Conservation (phyloP, 768 basidiomycete genomes). For the Rhizopogon salebrosus region DNA sequence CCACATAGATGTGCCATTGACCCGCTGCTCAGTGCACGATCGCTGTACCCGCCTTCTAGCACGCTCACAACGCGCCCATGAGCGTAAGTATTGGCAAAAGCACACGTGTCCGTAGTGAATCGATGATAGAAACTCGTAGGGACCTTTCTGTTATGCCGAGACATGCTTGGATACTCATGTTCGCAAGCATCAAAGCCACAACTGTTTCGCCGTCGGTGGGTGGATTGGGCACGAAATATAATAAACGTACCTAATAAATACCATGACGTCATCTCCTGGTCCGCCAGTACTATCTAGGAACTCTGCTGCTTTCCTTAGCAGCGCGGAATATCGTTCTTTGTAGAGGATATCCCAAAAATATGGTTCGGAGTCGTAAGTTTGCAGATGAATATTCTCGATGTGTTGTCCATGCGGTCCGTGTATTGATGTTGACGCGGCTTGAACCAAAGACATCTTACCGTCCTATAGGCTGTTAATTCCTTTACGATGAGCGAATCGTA, state of each 20-base stretch:
- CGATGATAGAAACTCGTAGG: slow-evolving; percentile 82
- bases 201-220: slow-evolving; percentile 31
- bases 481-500: not conserved
- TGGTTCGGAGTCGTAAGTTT: slow-evolving; percentile 61
- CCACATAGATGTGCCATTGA: slow-evolving; percentile 79
- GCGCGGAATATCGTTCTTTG: slow-evolving; percentile 48
- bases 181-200: slow-evolving; percentile 95
- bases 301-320: slow-evolving; percentile 62
- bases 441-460: slow-evolving; percentile 69
- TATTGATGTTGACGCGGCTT: slow-evolving; percentile 81
- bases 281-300: slow-evolving; percentile 69
- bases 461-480: slow-evolving; percentile 48
- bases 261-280: slow-evolving; percentile 61
- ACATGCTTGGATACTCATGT: slow-evolving; percentile 89
- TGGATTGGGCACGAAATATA: not conserved
- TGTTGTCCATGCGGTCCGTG: slow-evolving; percentile 81
- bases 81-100: slow-evolving; percentile 61
- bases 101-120: slow-evolving; percentile 69
- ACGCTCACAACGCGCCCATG: slow-evolving; percentile 76
- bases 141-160: slow-evolving; percentile 84
- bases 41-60: slow-evolving; percentile 93
- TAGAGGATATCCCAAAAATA: slow-evolving; percentile 80
- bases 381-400: slow-evolving; percentile 83
- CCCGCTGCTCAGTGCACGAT: slow-evolving; percentile 80
- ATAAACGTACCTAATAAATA: slow-evolving; percentile 77